A percentile compares a stretch with the other conserved stretches of the same genome.
phyloP scores from a whole-genome alignment of 306 rosid species.

The Dicorynia guianensis region DNA sequence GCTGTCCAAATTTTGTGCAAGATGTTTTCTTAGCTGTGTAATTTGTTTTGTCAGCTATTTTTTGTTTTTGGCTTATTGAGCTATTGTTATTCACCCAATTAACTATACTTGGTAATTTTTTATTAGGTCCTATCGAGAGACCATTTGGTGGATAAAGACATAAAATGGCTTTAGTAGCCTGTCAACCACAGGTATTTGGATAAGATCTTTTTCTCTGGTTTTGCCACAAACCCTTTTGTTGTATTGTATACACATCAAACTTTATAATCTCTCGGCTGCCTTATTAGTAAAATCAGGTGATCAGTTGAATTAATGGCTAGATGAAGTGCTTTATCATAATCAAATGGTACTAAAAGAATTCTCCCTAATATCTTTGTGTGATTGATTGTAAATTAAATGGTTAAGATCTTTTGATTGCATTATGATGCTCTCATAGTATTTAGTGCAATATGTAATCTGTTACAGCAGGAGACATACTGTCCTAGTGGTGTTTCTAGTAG shows the following conservation, averaged over 20 bases:
- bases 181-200: constrained; percentile 79
- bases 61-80: background rate
- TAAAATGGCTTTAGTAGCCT: constrained; percentile 73
- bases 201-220: constrained; percentile 9
- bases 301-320: too few species aligned
- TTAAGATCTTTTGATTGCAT: constrained; percentile 25
- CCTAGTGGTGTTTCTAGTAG: background rate
- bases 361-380: background rate
- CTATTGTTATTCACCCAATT: background rate
- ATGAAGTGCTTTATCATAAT: background rate
- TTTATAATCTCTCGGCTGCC: constrained; percentile 1
- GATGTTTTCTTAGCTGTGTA: background rate
- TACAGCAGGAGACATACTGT: background rate
- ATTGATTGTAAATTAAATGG: background rate
- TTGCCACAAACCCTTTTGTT: background rate
- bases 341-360: background rate
- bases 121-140: constrained; percentile 55
- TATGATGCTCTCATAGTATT: constrained; percentile 13
- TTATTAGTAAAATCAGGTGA: too few species aligned
- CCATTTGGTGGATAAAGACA: constrained; percentile 59
- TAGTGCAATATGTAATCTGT: background rate
- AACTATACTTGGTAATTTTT: constrained; percentile 34
- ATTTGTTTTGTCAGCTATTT: background rate
- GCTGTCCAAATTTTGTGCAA: background rate
- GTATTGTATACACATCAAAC: background rate